Evolutionary conservation across 2,329 filamentous ascomycete species (phyloP).

Genomic region (Pezicula rhizophila): DNA sequence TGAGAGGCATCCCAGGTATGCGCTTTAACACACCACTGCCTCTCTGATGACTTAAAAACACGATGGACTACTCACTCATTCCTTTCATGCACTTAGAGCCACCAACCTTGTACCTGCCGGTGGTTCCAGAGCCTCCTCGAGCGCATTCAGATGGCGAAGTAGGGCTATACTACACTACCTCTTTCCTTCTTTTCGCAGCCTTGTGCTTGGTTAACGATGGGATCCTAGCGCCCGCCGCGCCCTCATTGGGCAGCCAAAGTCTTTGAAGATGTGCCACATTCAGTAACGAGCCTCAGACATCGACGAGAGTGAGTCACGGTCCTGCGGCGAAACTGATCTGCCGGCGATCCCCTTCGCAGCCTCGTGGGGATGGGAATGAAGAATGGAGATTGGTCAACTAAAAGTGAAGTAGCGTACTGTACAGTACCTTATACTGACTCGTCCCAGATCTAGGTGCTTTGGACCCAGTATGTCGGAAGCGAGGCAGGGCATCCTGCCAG

Average conservation of each 20-base stretch:
- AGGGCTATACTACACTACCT: too few relatives aligned
- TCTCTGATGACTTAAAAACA: not conserved
- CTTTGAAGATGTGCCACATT: constrained; percentile 45
- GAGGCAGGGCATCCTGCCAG: constrained; percentile 37
- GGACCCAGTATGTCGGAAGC: constrained; percentile 40
- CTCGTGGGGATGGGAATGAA: constrained; percentile 1
- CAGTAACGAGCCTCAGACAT: constrained; percentile 44
- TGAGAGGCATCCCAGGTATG: constrained; percentile 42
- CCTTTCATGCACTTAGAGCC: constrained; percentile 17
- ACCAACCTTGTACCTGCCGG: constrained; percentile 11
- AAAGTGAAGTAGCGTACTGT: not conserved
- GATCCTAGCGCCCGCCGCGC: constrained; percentile 41
- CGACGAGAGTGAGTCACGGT: constrained; percentile 27
- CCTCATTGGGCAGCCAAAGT: constrained; percentile 57
- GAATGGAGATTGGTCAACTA: constrained; percentile 6
- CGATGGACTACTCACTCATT: constrained; percentile 16
- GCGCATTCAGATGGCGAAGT: constrained; percentile 21
- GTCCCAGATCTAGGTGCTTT: constrained; percentile 38
- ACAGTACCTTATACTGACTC: constrained; percentile 13
- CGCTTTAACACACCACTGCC: not conserved
- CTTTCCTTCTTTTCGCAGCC: not conserved
- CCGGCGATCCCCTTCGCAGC: constrained; percentile 9
- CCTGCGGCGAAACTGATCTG: not conserved
- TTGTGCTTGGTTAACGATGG: constrained; percentile 10
- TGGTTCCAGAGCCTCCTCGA: constrained; percentile 11